A percentile compares a stretch with the other conserved stretches of the same genome.
phyloP scores from a whole-genome alignment of 495 filamentous ascomycete genomes.

The Tuber microsphaerosporum region DNA sequence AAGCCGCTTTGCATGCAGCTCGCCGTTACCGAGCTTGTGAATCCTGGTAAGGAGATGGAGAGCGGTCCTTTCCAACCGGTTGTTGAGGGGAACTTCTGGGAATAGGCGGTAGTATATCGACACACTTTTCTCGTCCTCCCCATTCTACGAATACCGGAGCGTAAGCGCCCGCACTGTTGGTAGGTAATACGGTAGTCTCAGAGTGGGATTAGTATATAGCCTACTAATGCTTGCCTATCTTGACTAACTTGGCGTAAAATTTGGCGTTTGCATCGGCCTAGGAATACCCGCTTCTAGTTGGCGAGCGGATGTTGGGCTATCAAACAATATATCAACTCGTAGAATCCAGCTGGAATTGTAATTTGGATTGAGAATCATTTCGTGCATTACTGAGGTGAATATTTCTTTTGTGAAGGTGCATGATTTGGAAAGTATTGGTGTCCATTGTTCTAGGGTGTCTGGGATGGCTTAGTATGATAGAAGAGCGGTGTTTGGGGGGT shows the following conservation, averaged over 20 bases:
- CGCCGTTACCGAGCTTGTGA: constrained; percentile 66
- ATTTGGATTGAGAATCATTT: constrained; percentile 76
- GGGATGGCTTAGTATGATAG: not conserved
- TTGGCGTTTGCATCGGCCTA: constrained; percentile 46
- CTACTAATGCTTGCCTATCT: constrained; percentile 52
- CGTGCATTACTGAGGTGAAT: constrained; percentile 60
- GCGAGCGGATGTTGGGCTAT: constrained; percentile 40
- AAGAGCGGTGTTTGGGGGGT: not conserved
- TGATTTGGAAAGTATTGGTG: constrained; percentile 47
- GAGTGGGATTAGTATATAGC: constrained; percentile 75
- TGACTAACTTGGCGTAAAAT: constrained; percentile 48
- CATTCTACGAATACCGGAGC: constrained; percentile 50
- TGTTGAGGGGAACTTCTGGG: constrained; percentile 44
- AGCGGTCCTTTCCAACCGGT: constrained; percentile 62
- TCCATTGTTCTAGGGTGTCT: constrained; percentile 43
- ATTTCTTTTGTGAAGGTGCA: constrained; percentile 55
- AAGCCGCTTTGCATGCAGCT: constrained; percentile 62
- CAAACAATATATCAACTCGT: constrained; percentile 72
- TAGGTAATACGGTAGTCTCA: constrained; percentile 75
- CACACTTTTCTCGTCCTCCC: constrained; percentile 13
- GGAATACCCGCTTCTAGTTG: constrained; percentile 37
- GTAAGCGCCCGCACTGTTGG: constrained; percentile 65
- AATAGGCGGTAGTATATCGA: constrained; percentile 66
- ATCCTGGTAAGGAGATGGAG: constrained; percentile 61
- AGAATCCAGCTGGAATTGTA: constrained; percentile 76